Evolutionary conservation across 345 rosid genomes (phyloP).

Genomic region (Melaleuca alternifolia): DNA sequence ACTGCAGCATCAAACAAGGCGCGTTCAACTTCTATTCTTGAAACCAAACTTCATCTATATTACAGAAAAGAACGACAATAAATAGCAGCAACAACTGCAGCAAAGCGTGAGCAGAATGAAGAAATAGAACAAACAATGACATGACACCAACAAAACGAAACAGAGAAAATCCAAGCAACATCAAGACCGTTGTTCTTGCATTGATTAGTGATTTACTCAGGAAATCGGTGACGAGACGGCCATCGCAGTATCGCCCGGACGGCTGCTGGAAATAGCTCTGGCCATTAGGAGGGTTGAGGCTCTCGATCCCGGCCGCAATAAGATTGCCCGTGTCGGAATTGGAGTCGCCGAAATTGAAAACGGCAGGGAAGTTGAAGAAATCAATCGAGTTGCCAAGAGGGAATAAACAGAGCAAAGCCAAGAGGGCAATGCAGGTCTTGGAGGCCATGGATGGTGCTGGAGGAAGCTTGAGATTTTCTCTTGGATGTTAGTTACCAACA

Average conservation of each 20-base stretch:
- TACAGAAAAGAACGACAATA: neutral
- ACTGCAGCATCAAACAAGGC: constrained; percentile 23
- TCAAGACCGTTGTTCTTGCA: neutral
- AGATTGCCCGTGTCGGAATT: constrained; percentile 87
- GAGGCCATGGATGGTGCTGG: constrained; percentile 23
- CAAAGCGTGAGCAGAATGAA: neutral
- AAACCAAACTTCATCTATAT: neutral
- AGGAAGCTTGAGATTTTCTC: constrained; percentile 4
- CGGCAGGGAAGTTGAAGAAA: constrained; percentile 42
- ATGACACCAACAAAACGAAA: neutral
- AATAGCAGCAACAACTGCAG: neutral
- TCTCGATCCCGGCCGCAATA: constrained; percentile 57
- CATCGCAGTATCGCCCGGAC: constrained; percentile 81
- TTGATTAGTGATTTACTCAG: constrained; percentile 31
- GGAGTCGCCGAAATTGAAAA: constrained; percentile 92
- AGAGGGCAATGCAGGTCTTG: constrained; percentile 6
- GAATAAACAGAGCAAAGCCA: constrained; percentile 16
- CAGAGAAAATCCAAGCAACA: neutral
- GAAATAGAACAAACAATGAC: neutral
- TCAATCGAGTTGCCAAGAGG: constrained; percentile 29
- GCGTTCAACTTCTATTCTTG: neutral
- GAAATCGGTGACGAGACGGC: constrained; percentile 71
- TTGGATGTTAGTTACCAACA: constrained; percentile 7
- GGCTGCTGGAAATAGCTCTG: constrained; percentile 47
- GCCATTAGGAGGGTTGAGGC: constrained; percentile 60